A percentile compares a stretch with the other conserved stretches of the same genome.
Conservation (phyloP, 2,329 filamentous ascomycete genomes). For the Aureobasidium zeae region DNA sequence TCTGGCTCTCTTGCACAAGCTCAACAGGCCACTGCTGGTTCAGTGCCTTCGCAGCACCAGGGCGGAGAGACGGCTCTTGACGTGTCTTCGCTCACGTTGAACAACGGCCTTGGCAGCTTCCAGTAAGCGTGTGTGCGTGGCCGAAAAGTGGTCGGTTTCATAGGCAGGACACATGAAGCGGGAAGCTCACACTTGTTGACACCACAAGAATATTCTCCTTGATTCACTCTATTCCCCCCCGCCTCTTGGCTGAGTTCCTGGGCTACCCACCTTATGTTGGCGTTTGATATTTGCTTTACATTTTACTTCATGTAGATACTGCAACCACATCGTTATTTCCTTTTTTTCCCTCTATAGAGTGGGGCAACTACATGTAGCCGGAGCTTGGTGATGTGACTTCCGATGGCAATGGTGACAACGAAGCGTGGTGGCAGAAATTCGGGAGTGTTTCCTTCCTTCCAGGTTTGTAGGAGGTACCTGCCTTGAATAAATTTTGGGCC, state of each 20-base stretch:
- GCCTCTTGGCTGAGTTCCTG: constrained; percentile 14
- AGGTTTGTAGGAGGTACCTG: too few relatives aligned
- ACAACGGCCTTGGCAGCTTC: constrained; percentile 25
- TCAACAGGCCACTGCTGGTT: constrained; percentile 17
- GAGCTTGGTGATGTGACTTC: too few relatives aligned
- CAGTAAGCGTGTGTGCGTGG: too few relatives aligned
- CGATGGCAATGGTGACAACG: too few relatives aligned
- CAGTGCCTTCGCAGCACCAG: constrained; percentile 24
- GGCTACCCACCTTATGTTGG: constrained; percentile 5
- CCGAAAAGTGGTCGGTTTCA: too few relatives aligned
- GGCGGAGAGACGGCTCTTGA: constrained; percentile 64
- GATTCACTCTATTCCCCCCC: constrained; percentile 13
- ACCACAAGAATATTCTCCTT: constrained; percentile 14
- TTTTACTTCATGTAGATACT: constrained; percentile 15
- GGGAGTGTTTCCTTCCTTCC: too few relatives aligned
- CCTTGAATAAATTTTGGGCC: too few relatives aligned
- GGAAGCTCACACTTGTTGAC: constrained; percentile 2
- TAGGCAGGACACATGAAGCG: too few relatives aligned
- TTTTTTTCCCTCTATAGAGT: not conserved
- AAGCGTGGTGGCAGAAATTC: too few relatives aligned
- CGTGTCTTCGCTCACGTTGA: constrained; percentile 60
- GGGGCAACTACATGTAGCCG: too few relatives aligned
- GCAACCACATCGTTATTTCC: too few relatives aligned
- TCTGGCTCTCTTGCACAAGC: constrained; percentile 20
- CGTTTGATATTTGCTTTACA: constrained; percentile 2